phyloP scores from a whole-genome alignment of 306 rosid genomes.

The Prunus mongolica region DNA sequence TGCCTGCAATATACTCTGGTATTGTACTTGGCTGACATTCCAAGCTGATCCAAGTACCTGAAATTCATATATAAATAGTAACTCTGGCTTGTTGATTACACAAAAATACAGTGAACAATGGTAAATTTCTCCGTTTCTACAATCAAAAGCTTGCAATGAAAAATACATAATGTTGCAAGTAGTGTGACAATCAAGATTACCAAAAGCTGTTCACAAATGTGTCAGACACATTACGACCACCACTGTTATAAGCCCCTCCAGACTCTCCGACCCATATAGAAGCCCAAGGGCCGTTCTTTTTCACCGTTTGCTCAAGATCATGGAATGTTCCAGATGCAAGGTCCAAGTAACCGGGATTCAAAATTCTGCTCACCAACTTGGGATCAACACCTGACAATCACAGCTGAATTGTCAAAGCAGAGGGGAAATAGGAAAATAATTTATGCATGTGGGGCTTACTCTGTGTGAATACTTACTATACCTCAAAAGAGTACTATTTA shows the following conservation, averaged over 20 bases:
- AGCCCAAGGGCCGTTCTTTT: slow-evolving; percentile 73
- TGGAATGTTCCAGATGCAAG: slow-evolving; percentile 40
- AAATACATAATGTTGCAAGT: slow-evolving; percentile 16
- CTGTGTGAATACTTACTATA: no score
- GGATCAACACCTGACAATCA: slow-evolving; percentile 56
- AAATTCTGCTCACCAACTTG: slow-evolving; percentile 47
- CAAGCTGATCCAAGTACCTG: slow-evolving; percentile 99
- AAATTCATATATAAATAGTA: not conserved
- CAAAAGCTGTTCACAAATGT: slow-evolving; percentile 87
- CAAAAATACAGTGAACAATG: not conserved
- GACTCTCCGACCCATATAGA: slow-evolving; percentile 96
- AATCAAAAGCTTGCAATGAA: not conserved
- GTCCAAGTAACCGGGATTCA: slow-evolving; percentile 64
- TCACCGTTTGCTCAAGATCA: slow-evolving; percentile 49
- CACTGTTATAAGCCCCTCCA: slow-evolving; percentile 95
- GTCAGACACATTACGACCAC: slow-evolving; percentile 71
- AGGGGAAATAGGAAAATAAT: not conserved
- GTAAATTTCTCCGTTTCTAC: not conserved
- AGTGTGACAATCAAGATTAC: slow-evolving; percentile 44
- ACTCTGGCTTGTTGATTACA: not conserved
- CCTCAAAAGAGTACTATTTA: not conserved
- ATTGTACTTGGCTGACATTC: slow-evolving; percentile 74
- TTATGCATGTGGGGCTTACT: not conserved
- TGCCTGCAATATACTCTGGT: slow-evolving; percentile 89
- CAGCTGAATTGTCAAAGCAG: slow-evolving; percentile 11